Evolutionary conservation across 2,329 filamentous ascomycete species (phyloP), one percentile per base, ranked within the genome.

Genomic region (Talaromyces sp.): DNA sequence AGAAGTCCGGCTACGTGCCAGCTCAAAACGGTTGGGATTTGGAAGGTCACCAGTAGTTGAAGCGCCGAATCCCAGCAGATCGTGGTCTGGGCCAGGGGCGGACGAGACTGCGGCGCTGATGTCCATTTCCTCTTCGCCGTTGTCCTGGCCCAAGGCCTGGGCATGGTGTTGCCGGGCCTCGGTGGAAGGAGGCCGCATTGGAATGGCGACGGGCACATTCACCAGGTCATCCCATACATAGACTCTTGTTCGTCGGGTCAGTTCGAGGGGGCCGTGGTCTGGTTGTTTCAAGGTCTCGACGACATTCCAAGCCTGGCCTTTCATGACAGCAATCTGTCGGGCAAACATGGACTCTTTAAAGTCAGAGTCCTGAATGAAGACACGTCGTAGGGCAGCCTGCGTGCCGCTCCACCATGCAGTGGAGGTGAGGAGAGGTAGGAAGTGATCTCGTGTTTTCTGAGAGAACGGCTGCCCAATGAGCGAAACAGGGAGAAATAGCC

Each of bases 321-420:
- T 99, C 91, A 99, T 96, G 62, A 99, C 95, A 0, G 95, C 93
- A 63, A 99, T 96, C 71, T 99, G 95, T 66, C 91, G 87, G n/a
- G 91, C 91, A 77, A 96, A 99, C 95, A 99, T 99, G 76, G 91
- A 89, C 78, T 99, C 95, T 73, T 98, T 91, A 75, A 99, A 99
- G 76, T 99, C 95, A 2, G 89, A 87, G 74, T 99, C 95, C 71
- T 96, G 86, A 66, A 91, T 88, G 73, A 99, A 99, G 52, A 97
- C 88, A 63, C 86, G 85, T 58, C 95, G 90, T 43, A 99, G 80
- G 24, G 91, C 90, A 62, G 91, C 80, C 69, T 96, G 92, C 4
- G 95, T 99, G 68, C 97, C 91, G 65, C 88, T 90, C 95, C 95
- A 99, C 95, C 95, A 99, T 57, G 90, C 85, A 27, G 93, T 96